Evolutionary conservation across 768 basidiomycete species (phyloP), one percentile per base, ranked within the genome.

Genomic region (Kwoniella dendrophila): DNA sequence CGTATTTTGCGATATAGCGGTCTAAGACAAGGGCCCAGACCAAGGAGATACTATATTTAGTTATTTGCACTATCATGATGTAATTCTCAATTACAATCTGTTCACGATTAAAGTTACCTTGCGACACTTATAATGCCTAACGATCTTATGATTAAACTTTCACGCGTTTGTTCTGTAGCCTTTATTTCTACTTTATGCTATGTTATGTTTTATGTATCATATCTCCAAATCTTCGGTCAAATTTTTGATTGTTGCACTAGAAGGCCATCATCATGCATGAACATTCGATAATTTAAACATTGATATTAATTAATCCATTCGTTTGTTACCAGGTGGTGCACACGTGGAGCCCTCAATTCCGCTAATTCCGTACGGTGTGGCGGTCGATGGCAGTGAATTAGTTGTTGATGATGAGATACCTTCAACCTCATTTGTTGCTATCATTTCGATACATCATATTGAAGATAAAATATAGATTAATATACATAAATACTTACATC

Each of bases 11-110:
- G 22, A 14, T 0, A n/a, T 50, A 62, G 60, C n/a, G 60, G 52
- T 26, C 4, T 62, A 22, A 56, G 53, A 24, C 43, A 38, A n/a
- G 30, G 34, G 12, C 18, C 41, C 10, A 32, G 60, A 50, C 30
- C 43, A 7, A 54, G 56, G 53, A 52, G 60, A 22, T 62, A 62
- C 56, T 56, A 62, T 44, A 44, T 62, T 6, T 62, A 48, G 43
- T 30, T 14, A 48, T 48, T 4, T 24, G 20, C 26, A 38, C 27
- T 48, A 6, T 2, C 14, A 33, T 20, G 32, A 51, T 33, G n/a
- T 22, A 7, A 14, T 4, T n/a, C 26, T 27, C 36, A 27, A 12
- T 50, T 27, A 24, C 7, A 6, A 24, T 32, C 7, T n/a, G n/a
- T 27, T 50, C 20, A 29, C 26, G 12, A 20, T 43, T 8, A 6